Evolutionary conservation across 768 basidiomycete genomes (phyloP), one percentile per base, ranked within the genome.

Genomic region (Rhodotorula toruloides): DNA sequence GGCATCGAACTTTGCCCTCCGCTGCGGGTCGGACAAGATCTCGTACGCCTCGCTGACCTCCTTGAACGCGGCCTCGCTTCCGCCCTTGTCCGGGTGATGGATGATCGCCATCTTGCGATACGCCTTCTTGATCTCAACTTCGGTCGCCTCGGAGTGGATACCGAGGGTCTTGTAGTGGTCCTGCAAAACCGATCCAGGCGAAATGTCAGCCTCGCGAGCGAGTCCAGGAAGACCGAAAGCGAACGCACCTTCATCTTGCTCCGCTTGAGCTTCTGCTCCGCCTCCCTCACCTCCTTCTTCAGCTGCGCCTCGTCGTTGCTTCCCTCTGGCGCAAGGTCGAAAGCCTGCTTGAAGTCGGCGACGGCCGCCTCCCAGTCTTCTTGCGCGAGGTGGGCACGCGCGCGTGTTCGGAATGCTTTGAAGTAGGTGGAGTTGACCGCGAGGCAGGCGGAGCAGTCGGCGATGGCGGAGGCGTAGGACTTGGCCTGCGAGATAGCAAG

Each of bases 41-140:
- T 84, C 83, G 68, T 92, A 82, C 4, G 90, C 89, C 77, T 91
- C 91, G 1, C 81, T 84, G 37, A 90, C 71, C 70, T 79, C 77
- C 78, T 97, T 96, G 84, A 98, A 98, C 73, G 90, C 88, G 75
- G 96, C 94, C 73, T 94, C 92, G 76, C 91, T 90, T 36, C 93
- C 93, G 34, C 93, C 91, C 86, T 90, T 76, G 66, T 76, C 76
- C 27, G 74, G 77, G 65, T 66, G 67, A 42, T 75, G 67, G 32
- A 58, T 72, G 60, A 72, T 54, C 9, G 42, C 68, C 58, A 58
- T 68, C 34, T 86, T 83, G 65, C 91, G 83, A 77, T 97, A 97
- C 39, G 83, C 94, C 79, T 92, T 96, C 81, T 89, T 92, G 65
- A 76, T 71, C 65, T 75, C 73, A 8, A 58, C 55, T 8, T 72